Conservation (phyloP, 306 rosid genomes). For the Morella rubra region DNA sequence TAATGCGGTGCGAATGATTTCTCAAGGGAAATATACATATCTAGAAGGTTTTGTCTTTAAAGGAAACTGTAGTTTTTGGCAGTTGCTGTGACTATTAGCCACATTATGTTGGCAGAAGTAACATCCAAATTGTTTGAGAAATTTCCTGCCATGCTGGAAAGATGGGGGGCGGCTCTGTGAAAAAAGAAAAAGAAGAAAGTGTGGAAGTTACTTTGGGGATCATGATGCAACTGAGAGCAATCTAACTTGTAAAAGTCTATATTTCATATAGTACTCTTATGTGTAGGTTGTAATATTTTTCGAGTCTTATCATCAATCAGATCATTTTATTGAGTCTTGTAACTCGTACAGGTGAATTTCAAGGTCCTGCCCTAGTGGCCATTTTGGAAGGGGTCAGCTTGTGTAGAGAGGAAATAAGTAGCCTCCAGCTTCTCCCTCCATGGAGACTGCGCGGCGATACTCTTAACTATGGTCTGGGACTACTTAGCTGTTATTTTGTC, state of each 20-base stretch:
- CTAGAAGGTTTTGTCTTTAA: not conserved
- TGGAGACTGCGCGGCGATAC: conserved; percentile 88
- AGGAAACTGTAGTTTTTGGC: not conserved
- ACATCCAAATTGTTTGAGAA: not conserved
- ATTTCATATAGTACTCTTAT: not conserved
- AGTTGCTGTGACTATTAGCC: not conserved
- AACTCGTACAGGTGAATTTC: conserved; percentile 73
- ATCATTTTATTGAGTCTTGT: conserved; percentile 13
- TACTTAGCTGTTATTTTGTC: conserved; percentile 76
- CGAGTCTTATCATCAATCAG: conserved; percentile 6
- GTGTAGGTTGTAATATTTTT: not conserved
- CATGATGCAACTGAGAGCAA: not conserved
- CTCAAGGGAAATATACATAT: not conserved
- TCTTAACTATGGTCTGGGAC: conserved; percentile 84
- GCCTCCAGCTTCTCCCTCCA: conserved; percentile 93
- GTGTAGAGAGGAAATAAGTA: conserved; percentile 86
- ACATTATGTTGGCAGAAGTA: not conserved
- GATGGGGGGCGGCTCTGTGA: not conserved
- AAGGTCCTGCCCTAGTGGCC: conserved; percentile 94
- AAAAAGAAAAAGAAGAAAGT: not conserved
- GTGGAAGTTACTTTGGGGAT: conserved; percentile 3
- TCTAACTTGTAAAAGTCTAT: not conserved
- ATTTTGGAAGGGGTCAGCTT: conserved; percentile 82
- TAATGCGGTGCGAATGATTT: conserved; percentile 10
- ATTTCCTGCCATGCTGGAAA: not conserved